Conservation (phyloP, 768 basidiomycete genomes). For the Hysterangium stoloniferum region DNA sequence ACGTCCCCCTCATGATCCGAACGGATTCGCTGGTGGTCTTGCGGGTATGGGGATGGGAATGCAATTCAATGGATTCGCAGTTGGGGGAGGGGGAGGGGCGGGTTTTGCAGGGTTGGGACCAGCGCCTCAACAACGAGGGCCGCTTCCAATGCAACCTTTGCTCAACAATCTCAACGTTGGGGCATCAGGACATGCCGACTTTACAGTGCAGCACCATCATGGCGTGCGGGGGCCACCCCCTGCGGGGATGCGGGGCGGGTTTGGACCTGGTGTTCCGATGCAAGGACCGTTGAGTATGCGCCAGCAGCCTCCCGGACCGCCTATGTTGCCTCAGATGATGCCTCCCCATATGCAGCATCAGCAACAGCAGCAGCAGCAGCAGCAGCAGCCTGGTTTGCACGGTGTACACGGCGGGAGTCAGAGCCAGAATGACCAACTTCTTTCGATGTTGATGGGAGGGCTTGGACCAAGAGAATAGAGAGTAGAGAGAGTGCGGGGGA, state of each 20-base stretch:
- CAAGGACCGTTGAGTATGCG: constrained; percentile 32
- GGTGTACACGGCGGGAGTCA: constrained; percentile 31
- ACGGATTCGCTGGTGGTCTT: constrained; percentile 40
- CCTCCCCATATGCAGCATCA: constrained; percentile 46
- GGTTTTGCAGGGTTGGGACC: constrained; percentile 10
- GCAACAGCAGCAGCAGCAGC: constrained; percentile 44
- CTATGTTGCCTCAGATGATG: constrained; percentile 39
- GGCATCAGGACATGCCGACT: constrained; percentile 41
- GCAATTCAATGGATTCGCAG: constrained; percentile 17
- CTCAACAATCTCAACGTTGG: constrained; percentile 32
- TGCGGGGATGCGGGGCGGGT: not conserved
- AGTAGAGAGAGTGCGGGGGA: not conserved
- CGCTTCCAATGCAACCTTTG: constrained; percentile 1
- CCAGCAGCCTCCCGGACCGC: constrained; percentile 27
- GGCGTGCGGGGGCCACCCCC: constrained; percentile 24
- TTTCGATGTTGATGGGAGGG: constrained; percentile 78
- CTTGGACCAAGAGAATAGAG: constrained; percentile 8
- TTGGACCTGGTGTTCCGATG: not conserved
- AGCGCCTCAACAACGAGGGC: not conserved
- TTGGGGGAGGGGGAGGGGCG: constrained; percentile 14
- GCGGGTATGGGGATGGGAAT: constrained; percentile 31
- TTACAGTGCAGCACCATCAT: constrained; percentile 48
- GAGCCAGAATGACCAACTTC: constrained; percentile 53
- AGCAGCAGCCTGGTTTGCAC: constrained; percentile 1
- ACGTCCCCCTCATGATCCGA: constrained; percentile 72